Evolutionary conservation across 2,329 filamentous ascomycete genomes (phyloP), one percentile per base, ranked within the genome.

Genomic region (Fusarium sp.): DNA sequence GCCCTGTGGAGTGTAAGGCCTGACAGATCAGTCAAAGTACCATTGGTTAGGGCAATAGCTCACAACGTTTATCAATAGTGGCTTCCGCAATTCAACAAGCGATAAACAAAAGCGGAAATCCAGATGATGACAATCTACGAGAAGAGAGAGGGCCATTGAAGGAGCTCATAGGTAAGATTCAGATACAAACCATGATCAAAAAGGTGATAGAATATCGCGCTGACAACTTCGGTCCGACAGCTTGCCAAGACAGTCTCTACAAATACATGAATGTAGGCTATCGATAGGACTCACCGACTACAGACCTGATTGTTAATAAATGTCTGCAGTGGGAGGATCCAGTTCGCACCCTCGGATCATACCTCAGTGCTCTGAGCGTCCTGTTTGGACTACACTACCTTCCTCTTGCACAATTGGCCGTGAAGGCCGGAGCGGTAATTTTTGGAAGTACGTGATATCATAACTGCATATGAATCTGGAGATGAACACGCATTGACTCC

Each of bases 111-210:
- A 26, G 12, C n/a, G 18, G 31, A 9, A 20, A n/a, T 9, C 8
- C 46, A 36, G 28, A 44, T 16, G 41, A 13, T 4, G 12, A 34
- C 20, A 15, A n/a, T 16, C 18, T 44, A 44, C 16, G 28, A 26
- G 46, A 9, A 26, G 33, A 49, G 20, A 36, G 23, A 8, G 46
- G 46, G 11, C 46, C 46, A 2, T 37, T 49, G 20, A 49, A 37
- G 33, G 33, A 49, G 33, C 46, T 49, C 31, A 37, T 49, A n/a
- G 46, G 46, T 49, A 49, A 33, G 44, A 47, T 46, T 18, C 18
- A 13, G 8, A 33, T 33, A 10, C 2, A 20, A 47, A 37, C n/a
- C 13, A 37, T 28, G 15, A 13, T 26, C 46, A 6, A 28, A 15
- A 37, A 28, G 20, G 10, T 6, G 16, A 18, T n/a, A 41, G 15